Evolutionary conservation across 768 basidiomycete genomes (phyloP).

Genomic region (Phanerochaete carnosa): DNA sequence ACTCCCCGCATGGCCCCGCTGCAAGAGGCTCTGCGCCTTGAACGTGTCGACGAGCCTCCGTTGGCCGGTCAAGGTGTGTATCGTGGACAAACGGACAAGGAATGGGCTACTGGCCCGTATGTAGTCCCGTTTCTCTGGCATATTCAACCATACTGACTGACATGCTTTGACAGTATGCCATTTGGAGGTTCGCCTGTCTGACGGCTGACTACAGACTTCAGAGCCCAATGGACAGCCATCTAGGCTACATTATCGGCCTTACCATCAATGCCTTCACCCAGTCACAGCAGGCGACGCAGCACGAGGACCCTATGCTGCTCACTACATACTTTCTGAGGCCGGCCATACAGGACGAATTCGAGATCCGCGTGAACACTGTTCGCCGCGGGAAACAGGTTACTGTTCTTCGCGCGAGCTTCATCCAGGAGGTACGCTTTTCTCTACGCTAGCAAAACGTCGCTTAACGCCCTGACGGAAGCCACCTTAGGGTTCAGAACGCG

Average conservation of each 20-base stretch:
- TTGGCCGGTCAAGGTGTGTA: neutral
- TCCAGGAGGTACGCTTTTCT: neutral
- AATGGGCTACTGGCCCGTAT: neutral
- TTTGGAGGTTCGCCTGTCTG: neutral
- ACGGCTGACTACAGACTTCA: neutral
- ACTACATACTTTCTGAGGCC: constrained; percentile 55
- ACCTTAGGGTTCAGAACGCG: neutral
- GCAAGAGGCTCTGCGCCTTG: no score
- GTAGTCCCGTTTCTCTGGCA: neutral
- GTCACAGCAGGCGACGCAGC: constrained; percentile 42
- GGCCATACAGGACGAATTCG: constrained; percentile 37
- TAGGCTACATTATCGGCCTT: constrained; percentile 58
- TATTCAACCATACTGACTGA: neutral
- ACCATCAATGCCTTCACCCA: constrained; percentile 52
- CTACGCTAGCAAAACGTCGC: neutral
- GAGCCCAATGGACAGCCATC: neutral
- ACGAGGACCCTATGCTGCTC: constrained; percentile 55
- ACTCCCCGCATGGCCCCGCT: no score
- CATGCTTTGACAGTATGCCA: neutral
- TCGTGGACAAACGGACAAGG: neutral
- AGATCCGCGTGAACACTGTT: constrained; percentile 44
- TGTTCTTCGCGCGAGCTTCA: neutral
- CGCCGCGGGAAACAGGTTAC: constrained; percentile 37
- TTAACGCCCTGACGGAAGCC: neutral
- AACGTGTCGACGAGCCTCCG: no score